These are phyloP conservation scores for Prillingera fragicola DNA, from an alignment of 1,284 basidiomycete species.

Conservation along the genomic window DNA sequence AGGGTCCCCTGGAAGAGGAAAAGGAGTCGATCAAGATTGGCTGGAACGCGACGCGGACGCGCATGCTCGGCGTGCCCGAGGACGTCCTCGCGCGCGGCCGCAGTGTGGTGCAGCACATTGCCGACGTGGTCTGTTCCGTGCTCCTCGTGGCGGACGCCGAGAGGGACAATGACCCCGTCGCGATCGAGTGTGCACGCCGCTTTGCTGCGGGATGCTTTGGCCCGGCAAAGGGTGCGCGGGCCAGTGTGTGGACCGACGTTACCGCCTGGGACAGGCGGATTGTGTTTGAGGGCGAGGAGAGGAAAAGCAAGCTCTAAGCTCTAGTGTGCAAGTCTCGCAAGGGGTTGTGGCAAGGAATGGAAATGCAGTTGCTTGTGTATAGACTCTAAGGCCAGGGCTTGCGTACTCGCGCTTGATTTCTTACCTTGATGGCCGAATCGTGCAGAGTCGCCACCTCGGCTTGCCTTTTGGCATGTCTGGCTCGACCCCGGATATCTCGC, in stretches of 20 bases:
- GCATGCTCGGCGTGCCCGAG: neutral
- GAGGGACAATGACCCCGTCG: slow-evolving; percentile 9
- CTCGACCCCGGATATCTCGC: too few relatives aligned
- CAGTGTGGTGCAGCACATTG: slow-evolving; percentile 4
- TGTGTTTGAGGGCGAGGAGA: slow-evolving; percentile 9
- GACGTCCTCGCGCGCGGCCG: slow-evolving; percentile 11
- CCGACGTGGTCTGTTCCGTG: slow-evolving; percentile 8
- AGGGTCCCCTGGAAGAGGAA: slow-evolving; percentile 2
- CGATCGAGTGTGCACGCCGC: slow-evolving; percentile 8
- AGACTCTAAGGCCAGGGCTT: neutral
- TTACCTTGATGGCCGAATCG: too few relatives aligned
- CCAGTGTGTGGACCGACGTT: slow-evolving; percentile 2
- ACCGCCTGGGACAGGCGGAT: slow-evolving; percentile 10
- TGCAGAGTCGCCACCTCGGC: too few relatives aligned
- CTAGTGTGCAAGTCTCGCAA: neutral
- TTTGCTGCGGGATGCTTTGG: slow-evolving; percentile 1
- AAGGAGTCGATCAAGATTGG: neutral
- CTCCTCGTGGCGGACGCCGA: slow-evolving; percentile 15
- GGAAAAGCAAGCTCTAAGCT: slow-evolving; percentile 3
- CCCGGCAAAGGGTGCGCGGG: neutral
- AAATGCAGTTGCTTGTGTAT: neutral
- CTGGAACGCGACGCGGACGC: neutral
- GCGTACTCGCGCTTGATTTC: too few relatives aligned
- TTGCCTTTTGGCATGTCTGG: too few relatives aligned
- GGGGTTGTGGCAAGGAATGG: neutral